A percentile compares a stretch with the other conserved stretches of the same genome.
Conservation (phyloP, 1,284 basidiomycete species). For the Taiwanofungus camphoratus region DNA sequence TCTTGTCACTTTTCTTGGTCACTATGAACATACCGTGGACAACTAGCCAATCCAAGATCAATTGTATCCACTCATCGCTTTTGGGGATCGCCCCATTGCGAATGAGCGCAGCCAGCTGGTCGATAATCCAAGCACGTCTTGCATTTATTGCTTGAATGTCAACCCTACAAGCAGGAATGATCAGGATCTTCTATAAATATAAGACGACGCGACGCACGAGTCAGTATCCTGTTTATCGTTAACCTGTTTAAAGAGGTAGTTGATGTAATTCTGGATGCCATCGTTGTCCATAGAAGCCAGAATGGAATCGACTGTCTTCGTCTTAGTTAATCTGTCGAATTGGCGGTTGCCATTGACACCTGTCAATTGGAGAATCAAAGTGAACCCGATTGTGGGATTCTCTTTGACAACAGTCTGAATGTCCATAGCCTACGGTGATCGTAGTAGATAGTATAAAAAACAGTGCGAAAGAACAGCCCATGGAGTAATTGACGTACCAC, state of each 20-base stretch:
- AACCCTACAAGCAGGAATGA: constrained; percentile 30
- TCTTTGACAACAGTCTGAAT: constrained; percentile 73
- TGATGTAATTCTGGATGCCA: constrained; percentile 78
- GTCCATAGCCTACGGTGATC: constrained; percentile 51
- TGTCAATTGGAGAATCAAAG: constrained; percentile 82
- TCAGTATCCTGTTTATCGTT: constrained; percentile 41
- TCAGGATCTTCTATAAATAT: constrained; percentile 6
- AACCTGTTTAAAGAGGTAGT: constrained; percentile 62
- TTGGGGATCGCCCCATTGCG: constrained; percentile 81
- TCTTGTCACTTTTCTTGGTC: constrained; percentile 72
- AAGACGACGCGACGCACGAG: constrained; percentile 33
- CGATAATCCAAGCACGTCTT: constrained; percentile 76
- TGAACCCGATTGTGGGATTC: constrained; percentile 79
- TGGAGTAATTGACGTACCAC: constrained; percentile 45
- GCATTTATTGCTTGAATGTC: constrained; percentile 45
- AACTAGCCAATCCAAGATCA: constrained; percentile 77
- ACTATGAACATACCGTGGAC: constrained; percentile 81
- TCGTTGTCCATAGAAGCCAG: constrained; percentile 70
- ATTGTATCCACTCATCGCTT: constrained; percentile 71
- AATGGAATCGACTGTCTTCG: constrained; percentile 89
- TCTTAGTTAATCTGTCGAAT: constrained; percentile 90
- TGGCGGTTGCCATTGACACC: constrained; percentile 83
- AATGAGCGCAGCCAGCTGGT: constrained; percentile 79
- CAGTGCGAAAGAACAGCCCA: constrained; percentile 1
- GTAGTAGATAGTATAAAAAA: neutral